A percentile compares a stretch with the other conserved stretches of the same genome.
These are phyloP conservation scores for Alternaria longipes DNA, from an alignment of 2,329 filamentous ascomycete species.

Conservation along the genomic window DNA sequence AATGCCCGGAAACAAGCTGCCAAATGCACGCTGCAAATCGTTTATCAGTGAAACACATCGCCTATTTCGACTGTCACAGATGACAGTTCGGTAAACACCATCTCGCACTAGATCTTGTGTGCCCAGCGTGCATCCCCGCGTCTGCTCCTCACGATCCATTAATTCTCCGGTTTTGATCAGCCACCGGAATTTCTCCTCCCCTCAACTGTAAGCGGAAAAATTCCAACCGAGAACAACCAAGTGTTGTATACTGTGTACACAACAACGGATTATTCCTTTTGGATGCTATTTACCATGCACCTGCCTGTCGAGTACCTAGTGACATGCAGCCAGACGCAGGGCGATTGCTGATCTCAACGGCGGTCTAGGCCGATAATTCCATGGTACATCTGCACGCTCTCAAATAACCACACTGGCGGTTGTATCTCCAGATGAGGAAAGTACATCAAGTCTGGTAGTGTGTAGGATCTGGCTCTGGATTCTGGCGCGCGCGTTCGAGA, in stretches of 20 bases:
- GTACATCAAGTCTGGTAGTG: neutral
- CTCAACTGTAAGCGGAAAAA: conserved; percentile 5
- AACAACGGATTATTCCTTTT: neutral
- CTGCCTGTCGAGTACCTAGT: conserved; percentile 1
- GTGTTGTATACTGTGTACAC: neutral
- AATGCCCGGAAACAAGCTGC: neutral
- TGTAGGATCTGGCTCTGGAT: neutral
- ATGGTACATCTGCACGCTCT: neutral
- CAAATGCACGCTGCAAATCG: neutral
- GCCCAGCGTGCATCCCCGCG: neutral
- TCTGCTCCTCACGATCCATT: neutral
- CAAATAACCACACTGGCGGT: conserved; percentile 3
- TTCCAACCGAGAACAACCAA: neutral
- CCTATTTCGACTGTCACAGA: neutral
- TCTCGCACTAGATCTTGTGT: neutral
- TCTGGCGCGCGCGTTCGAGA: neutral
- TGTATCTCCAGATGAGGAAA: conserved; percentile 10
- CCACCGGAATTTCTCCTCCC: conserved; percentile 8
- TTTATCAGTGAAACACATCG: neutral
- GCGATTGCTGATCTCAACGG: conserved; percentile 10
- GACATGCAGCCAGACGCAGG: neutral
- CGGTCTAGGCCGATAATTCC: conserved; percentile 9
- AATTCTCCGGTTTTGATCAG: conserved; percentile 8
- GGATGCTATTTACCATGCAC: neutral
- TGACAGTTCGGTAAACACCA: neutral